Conservation (phyloP, 805 yeast species). For the Candida mattraensis region DNA sequence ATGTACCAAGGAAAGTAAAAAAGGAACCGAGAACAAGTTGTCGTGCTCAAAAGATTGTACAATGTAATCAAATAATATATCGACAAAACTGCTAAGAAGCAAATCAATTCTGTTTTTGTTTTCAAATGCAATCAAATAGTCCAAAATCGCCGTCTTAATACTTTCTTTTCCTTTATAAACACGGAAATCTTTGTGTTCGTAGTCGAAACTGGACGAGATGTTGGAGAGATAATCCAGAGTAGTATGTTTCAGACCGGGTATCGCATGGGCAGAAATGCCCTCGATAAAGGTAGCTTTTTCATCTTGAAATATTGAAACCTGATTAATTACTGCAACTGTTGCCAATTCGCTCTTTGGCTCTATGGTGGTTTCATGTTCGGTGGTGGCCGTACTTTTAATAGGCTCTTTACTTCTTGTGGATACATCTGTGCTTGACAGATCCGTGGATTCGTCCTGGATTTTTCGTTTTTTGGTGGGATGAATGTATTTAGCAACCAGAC, state of each 20-base stretch:
- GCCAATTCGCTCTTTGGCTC: conserved; percentile 6
- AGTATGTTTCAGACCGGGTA: conserved; percentile 35
- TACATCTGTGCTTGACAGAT: conserved; percentile 1
- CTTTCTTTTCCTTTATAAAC: conserved; percentile 30
- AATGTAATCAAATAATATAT: conserved; percentile 33
- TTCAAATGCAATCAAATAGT: conserved; percentile 44
- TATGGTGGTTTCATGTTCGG: background rate
- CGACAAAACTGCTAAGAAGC: conserved; percentile 44
- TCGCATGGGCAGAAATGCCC: conserved; percentile 32
- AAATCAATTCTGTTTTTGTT: conserved; percentile 48
- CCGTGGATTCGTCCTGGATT: conserved; percentile 17
- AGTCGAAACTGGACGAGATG: conserved; percentile 33
- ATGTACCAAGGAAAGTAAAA: conserved; percentile 56
- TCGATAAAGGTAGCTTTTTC: conserved; percentile 43
- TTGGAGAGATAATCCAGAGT: conserved; percentile 37
- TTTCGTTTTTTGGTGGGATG: conserved; percentile 29
- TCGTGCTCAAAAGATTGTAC: conserved; percentile 18
- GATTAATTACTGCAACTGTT: conserved; percentile 29
- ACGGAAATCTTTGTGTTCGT: conserved; percentile 25
- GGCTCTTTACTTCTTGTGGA: conserved; percentile 1
- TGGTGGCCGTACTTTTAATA: conserved; percentile 2
- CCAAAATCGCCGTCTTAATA: conserved; percentile 36
- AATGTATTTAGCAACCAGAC: conserved; percentile 23
- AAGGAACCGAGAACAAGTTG: conserved; percentile 51
- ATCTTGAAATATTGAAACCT: conserved; percentile 34